These are phyloP conservation scores for Kalanchoe fedtschenkoi DNA, from an alignment of 164 flowering plant genomes.

Conservation along the genomic window DNA sequence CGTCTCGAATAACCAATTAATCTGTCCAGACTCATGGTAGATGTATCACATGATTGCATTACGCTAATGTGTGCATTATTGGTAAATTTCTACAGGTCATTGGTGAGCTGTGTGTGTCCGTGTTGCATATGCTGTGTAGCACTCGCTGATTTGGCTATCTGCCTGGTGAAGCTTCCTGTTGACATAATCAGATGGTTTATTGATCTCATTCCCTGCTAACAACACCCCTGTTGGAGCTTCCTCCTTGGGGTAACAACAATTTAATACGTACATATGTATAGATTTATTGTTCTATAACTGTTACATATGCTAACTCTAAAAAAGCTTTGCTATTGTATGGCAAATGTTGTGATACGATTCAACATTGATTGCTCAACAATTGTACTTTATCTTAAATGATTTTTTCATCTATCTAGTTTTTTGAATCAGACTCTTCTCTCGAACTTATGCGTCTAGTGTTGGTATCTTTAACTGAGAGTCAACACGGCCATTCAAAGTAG, in stretches of 20 bases:
- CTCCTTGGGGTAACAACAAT: neutral
- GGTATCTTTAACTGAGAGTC: no score
- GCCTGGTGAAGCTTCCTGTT: slow-evolving; percentile 42
- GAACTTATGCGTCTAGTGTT: no score
- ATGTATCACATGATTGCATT: no score
- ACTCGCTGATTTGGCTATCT: slow-evolving; percentile 37
- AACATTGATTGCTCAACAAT: no score
- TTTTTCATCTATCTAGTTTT: no score
- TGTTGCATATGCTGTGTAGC: slow-evolving; percentile 46
- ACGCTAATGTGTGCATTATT: neutral
- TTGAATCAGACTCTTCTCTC: no score
- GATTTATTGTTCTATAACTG: neutral
- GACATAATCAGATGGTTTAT: slow-evolving; percentile 35
- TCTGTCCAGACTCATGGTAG: no score
- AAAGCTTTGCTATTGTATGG: neutral
- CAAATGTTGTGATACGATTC: no score
- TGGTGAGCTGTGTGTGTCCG: slow-evolving; percentile 53
- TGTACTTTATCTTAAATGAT: no score
- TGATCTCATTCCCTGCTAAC: slow-evolving; percentile 24
- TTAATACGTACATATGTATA: neutral
- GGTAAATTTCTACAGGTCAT: slow-evolving; percentile 29
- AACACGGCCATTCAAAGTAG: no score
- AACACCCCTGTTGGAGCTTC: neutral
- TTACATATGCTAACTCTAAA: neutral
- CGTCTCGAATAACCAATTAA: neutral